These are phyloP conservation scores for Sporormia fimetaria DNA, from an alignment of 495 filamentous ascomycete genomes.

Conservation along the genomic window DNA sequence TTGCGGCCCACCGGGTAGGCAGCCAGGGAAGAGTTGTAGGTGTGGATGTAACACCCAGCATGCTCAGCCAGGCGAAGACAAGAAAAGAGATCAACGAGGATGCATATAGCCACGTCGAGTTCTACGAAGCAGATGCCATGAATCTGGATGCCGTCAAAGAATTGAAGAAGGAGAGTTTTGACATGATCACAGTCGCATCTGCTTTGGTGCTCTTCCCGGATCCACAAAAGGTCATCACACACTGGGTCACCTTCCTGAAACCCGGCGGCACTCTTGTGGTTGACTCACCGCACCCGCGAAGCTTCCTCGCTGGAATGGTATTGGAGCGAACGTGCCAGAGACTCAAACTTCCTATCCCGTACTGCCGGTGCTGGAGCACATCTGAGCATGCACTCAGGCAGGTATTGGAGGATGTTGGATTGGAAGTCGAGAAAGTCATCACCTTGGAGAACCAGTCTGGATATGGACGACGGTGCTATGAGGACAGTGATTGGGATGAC, in stretches of 20 bases:
- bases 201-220: slow-evolving; percentile 33
- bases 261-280: slow-evolving; percentile 28
- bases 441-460: slow-evolving; percentile 16
- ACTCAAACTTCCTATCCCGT: slow-evolving; percentile 15
- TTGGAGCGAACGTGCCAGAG: slow-evolving; percentile 20
- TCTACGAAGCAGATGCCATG: slow-evolving; percentile 33
- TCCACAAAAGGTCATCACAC: slow-evolving; percentile 25
- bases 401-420: slow-evolving; percentile 9
- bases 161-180: slow-evolving; percentile 27
- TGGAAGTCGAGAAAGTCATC: slow-evolving; percentile 11
- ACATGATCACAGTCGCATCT: slow-evolving; percentile 32
- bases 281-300: slow-evolving; percentile 24
- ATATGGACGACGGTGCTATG: slow-evolving; percentile 10
- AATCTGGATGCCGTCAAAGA: slow-evolving; percentile 26
- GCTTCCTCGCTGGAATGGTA: slow-evolving; percentile 12
- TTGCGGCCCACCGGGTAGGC: slow-evolving; percentile 30
- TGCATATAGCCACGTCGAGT: slow-evolving; percentile 25
- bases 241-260: slow-evolving; percentile 33
- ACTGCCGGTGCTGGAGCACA: slow-evolving; percentile 25
- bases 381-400: slow-evolving; percentile 9
- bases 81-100: slow-evolving; percentile 21
- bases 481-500: slow-evolving; percentile 1
- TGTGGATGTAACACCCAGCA: slow-evolving; percentile 35
- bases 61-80: slow-evolving; percentile 30
- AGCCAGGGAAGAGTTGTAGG: slow-evolving; percentile 32